Conservation (phyloP, 768 basidiomycete genomes). For the Termitomyces sp. region DNA sequence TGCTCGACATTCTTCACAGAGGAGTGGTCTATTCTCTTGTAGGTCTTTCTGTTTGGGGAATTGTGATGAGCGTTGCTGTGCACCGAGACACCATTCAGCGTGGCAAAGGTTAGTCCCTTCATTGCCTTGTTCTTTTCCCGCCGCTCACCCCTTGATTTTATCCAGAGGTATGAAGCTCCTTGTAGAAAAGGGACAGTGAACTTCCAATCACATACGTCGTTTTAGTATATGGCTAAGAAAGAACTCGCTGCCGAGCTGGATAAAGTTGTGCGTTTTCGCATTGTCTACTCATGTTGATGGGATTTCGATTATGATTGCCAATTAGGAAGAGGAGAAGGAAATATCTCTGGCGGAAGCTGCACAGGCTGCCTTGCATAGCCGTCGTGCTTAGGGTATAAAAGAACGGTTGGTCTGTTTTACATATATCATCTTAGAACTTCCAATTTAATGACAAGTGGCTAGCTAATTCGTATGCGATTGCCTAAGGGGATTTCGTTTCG, state of each 20-base stretch:
- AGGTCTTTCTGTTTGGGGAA: slow-evolving; percentile 48
- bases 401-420: background rate
- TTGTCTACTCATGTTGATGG: background rate
- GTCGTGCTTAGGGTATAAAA: background rate
- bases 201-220: background rate
- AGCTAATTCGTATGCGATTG: background rate
- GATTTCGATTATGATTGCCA: background rate
- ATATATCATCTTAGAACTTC: background rate
- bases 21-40: slow-evolving; percentile 51
- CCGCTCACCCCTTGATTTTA: background rate
- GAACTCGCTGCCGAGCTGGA: slow-evolving; percentile 22
- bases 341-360: slow-evolving; percentile 39
- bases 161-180: background rate
- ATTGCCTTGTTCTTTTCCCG: background rate
- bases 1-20: slow-evolving; percentile 50
- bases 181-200: background rate
- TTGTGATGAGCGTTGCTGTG: slow-evolving; percentile 48
- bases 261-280: slow-evolving; percentile 24
- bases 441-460: slow-evolving; percentile 1
- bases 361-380: slow-evolving; percentile 24
- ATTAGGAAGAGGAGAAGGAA: slow-evolving; percentile 36
- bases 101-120: slow-evolving; percentile 45
- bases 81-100: slow-evolving; percentile 52
- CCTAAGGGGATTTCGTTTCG: no score
- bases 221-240: slow-evolving; percentile 30